A percentile compares a stretch with the other conserved stretches of the same genome.
These are phyloP conservation scores for Ligustrum vulgare DNA, from an alignment of 257 asterid species.

Conservation along the genomic window DNA sequence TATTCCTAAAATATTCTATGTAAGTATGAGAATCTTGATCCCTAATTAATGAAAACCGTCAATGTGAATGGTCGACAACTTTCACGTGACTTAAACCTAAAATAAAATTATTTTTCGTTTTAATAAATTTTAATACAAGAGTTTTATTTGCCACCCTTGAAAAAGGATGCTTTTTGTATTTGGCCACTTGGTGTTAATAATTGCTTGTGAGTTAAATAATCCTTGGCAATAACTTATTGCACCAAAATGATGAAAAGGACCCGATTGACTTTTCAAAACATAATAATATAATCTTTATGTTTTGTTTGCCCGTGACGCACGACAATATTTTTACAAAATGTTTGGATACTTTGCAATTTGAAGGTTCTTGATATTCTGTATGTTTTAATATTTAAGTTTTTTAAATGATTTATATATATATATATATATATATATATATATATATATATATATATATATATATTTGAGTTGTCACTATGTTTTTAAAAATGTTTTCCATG, in stretches of 20 bases:
- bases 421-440: too few species aligned
- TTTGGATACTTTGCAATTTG: not conserved
- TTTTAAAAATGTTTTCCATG: too few species aligned
- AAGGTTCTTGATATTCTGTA: not conserved
- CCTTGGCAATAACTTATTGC: conserved; percentile 11
- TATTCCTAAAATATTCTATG: too few species aligned
- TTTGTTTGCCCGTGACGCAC: conserved; percentile 14
- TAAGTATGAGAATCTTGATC: not conserved
- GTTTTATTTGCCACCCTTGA: not conserved
- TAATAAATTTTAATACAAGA: not conserved
- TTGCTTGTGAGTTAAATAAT: conserved; percentile 22
- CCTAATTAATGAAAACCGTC: too few species aligned
- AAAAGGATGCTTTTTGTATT: not conserved
- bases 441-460: too few species aligned
- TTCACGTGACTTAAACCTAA: not conserved
- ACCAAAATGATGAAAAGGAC: conserved; percentile 10
- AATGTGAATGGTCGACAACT: too few species aligned
- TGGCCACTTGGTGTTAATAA: not conserved
- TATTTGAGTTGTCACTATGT: too few species aligned
- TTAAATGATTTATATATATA: too few species aligned
- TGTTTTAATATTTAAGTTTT: not conserved
- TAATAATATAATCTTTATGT: conserved; percentile 4
- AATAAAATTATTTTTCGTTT: too few species aligned
- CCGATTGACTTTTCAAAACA: conserved; percentile 30
- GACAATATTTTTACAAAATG: not conserved